phyloP scores from a whole-genome alignment of 2,329 filamentous ascomycete species.

The Cryphonectria parasitica region DNA sequence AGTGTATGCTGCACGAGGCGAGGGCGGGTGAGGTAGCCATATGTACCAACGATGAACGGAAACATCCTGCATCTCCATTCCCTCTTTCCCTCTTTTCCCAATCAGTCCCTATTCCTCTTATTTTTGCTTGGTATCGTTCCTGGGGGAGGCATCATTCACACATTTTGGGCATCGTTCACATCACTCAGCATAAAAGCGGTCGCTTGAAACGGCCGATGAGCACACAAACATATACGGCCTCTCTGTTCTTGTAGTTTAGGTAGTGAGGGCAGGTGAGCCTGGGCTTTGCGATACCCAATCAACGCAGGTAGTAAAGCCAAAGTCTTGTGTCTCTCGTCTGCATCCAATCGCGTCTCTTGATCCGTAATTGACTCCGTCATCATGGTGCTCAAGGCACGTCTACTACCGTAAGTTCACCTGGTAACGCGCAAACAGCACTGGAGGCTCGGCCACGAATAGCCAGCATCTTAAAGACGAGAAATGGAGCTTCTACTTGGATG shows the following conservation, averaged over 20 bases:
- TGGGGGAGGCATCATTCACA: not conserved
- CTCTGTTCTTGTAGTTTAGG: not conserved
- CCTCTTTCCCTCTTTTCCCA: constrained; percentile 8
- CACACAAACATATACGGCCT: constrained; percentile 1
- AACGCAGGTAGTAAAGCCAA: constrained; percentile 14
- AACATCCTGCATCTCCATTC: constrained; percentile 23
- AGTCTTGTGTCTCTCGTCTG: not conserved
- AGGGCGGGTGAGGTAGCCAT: constrained; percentile 9
- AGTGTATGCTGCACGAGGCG: constrained; percentile 21
- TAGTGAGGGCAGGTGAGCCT: constrained; percentile 5
- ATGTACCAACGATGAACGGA: constrained; percentile 21
- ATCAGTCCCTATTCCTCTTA: not conserved
- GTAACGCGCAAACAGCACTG: not conserved
- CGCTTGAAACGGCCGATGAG: constrained; percentile 6
- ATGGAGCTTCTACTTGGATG: no score
- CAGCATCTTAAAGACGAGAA: no score
- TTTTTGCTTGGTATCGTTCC: constrained; percentile 16
- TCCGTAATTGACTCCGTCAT: not conserved
- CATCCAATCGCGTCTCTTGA: not conserved
- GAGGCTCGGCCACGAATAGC: not conserved
- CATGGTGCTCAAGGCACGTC: not conserved
- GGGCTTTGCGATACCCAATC: constrained; percentile 20
- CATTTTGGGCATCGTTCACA: constrained; percentile 24
- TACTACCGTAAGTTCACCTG: not conserved
- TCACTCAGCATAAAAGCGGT: constrained; percentile 25